Conservation (phyloP, 2,329 filamentous ascomycete genomes). For the Phialocephala sp. region DNA sequence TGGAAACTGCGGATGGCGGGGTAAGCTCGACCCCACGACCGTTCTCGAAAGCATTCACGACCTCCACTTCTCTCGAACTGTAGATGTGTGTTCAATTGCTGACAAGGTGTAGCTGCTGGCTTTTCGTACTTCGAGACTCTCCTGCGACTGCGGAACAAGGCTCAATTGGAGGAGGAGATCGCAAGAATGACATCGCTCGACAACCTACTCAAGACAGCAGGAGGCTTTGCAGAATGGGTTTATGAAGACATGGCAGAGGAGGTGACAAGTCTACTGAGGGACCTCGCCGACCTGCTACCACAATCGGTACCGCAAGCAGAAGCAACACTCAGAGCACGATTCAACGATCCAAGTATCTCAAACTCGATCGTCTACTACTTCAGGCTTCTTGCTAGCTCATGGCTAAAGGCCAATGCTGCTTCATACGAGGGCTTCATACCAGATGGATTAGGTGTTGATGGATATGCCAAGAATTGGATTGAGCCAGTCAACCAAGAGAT, state of each 20-base stretch:
- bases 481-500: conserved; percentile 83
- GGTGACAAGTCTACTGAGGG: conserved; percentile 70
- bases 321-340: conserved; percentile 63
- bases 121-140: conserved; percentile 94
- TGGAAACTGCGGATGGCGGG: conserved; percentile 97
- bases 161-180: conserved; percentile 72
- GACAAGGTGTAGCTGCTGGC: conserved; percentile 70
- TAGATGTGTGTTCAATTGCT: conserved; percentile 28
- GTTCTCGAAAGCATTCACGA: conserved; percentile 18
- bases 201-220: conserved; percentile 71
- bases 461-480: conserved; percentile 73
- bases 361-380: conserved; percentile 85
- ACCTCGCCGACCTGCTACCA: conserved; percentile 63
- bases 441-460: conserved; percentile 61
- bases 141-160: conserved; percentile 67
- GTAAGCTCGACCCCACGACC: conserved; percentile 59
- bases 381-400: conserved; percentile 81
- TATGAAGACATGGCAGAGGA: conserved; percentile 86
- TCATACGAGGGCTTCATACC: conserved; percentile 76
- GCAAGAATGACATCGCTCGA: conserved; percentile 74
- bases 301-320: conserved; percentile 52
- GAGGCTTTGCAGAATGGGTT: conserved; percentile 72
- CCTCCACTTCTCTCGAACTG: not conserved
- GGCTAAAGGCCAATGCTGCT: conserved; percentile 75
- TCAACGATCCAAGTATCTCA: conserved; percentile 74